Conservation (phyloP, 805 yeast species). For the Saccharomycopsis sp. region DNA sequence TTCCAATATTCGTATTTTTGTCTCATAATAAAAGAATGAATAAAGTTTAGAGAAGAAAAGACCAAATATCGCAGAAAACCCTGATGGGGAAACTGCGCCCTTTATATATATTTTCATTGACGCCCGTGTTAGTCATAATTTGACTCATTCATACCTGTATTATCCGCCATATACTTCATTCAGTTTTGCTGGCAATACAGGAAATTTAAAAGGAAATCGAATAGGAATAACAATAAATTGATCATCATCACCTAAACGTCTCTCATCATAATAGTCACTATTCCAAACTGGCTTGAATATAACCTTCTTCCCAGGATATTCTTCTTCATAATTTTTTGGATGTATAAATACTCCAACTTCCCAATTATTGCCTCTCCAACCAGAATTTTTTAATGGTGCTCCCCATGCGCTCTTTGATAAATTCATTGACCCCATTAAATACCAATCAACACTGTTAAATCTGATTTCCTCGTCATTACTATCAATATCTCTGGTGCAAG, state of each 20-base stretch:
- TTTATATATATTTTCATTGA: no score
- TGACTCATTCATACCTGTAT: no score
- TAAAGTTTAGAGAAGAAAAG: no score
- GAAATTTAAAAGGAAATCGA: slow-evolving; percentile 19
- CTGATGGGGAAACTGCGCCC: no score
- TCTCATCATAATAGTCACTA: slow-evolving; percentile 2
- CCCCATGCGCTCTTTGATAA: slow-evolving; percentile 22
- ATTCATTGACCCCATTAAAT: slow-evolving; percentile 18
- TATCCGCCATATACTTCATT: neutral
- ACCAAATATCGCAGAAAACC: no score
- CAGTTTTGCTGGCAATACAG: slow-evolving; percentile 5
- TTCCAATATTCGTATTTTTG: no score
- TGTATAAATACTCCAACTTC: slow-evolving; percentile 18
- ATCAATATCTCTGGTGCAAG: slow-evolving; percentile 3
- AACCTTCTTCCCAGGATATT: neutral
- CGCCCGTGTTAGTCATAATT: no score
- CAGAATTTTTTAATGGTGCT: slow-evolving; percentile 3
- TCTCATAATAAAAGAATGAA: no score
- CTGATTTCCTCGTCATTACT: neutral
- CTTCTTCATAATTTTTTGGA: slow-evolving; percentile 14
- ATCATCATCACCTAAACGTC: neutral
- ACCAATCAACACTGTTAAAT: slow-evolving; percentile 15
- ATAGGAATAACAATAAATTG: slow-evolving; percentile 9
- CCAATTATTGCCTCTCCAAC: slow-evolving; percentile 15
- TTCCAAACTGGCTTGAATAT: slow-evolving; percentile 18